These are phyloP conservation scores for Laguncularia racemosa DNA, from an alignment of 345 rosid genomes.

Conservation along the genomic window DNA sequence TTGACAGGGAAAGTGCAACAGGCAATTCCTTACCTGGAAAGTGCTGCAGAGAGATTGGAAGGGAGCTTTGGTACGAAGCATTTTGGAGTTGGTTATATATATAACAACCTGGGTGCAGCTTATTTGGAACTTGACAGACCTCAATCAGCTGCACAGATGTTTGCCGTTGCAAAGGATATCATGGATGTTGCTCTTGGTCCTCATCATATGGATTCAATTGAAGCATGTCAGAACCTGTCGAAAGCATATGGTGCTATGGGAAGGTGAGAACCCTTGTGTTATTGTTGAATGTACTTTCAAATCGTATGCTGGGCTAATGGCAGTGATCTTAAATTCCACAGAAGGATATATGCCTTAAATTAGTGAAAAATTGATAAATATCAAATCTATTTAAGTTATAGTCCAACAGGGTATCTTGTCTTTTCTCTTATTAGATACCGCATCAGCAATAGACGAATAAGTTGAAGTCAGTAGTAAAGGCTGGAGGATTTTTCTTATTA, in stretches of 20 bases:
- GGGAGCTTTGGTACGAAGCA: conserved; percentile 92
- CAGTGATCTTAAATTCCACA: conserved; percentile 3
- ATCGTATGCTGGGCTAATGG: background rate
- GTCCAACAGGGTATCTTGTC: no score
- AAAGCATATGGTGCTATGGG: conserved; percentile 76
- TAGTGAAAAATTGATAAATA: no score
- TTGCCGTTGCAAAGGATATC: conserved; percentile 88
- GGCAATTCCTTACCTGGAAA: conserved; percentile 86
- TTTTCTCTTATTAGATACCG: no score
- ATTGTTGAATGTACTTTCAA: conserved; percentile 5
- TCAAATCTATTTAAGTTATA: no score
- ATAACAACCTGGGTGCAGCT: conserved; percentile 91
- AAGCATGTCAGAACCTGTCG: conserved; percentile 87
- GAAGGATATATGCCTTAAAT: no score
- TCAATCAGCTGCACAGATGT: conserved; percentile 91
- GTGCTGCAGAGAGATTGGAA: conserved; percentile 75
- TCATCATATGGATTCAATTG: conserved; percentile 78
- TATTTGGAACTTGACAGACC: conserved; percentile 88
- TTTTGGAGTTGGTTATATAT: conserved; percentile 85
- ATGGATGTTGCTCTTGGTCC: conserved; percentile 98
- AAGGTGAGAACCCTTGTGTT: conserved; percentile 41
- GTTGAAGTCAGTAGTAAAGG: no score
- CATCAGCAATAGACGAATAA: no score
- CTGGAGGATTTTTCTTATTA: no score
- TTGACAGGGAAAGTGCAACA: conserved; percentile 73